Percentiles rank a stretch among this genome's conserved stretches.
These are phyloP conservation scores for Panicum miliaceum DNA, from an alignment of 176 grass and related monocot genomes.

Conservation along the genomic window DNA sequence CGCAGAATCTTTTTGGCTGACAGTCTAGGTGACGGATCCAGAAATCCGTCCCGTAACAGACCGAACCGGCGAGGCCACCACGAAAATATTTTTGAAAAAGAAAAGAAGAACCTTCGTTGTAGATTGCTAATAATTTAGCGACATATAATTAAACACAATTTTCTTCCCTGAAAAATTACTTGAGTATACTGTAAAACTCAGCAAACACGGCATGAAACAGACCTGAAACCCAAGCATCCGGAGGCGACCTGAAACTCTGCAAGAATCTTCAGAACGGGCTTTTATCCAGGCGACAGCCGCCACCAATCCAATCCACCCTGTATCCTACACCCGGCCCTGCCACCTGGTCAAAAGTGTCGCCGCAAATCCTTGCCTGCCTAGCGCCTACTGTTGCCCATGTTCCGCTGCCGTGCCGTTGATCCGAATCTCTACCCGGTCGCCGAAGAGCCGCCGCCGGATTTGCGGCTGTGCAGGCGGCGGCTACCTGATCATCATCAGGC, in stretches of 20 bases:
- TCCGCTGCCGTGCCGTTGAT: neutral
- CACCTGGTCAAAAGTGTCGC: neutral
- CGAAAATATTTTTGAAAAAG: neutral
- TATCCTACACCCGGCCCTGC: neutral
- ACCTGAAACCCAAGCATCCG: slow-evolving; percentile 19
- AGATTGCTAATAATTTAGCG: neutral
- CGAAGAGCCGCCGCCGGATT: neutral
- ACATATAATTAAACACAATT: neutral
- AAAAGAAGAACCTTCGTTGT: neutral
- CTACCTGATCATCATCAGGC: neutral
- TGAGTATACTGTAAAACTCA: neutral
- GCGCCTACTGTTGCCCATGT: neutral
- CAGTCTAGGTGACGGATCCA: neutral
- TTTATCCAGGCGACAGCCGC: neutral
- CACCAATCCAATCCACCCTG: slow-evolving; percentile 1
- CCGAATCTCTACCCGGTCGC: slow-evolving; percentile 34
- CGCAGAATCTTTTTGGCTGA: neutral
- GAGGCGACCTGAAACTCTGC: too few species aligned
- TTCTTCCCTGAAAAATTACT: neutral
- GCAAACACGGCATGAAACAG: neutral
- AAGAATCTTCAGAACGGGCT: neutral
- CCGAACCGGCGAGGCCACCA: neutral
- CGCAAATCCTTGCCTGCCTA: neutral
- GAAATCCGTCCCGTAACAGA: neutral
- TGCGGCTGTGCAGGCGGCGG: neutral